These are phyloP conservation scores for Persicaria maculosa DNA, from an alignment of 148 eudicot genomes.

Conservation along the genomic window DNA sequence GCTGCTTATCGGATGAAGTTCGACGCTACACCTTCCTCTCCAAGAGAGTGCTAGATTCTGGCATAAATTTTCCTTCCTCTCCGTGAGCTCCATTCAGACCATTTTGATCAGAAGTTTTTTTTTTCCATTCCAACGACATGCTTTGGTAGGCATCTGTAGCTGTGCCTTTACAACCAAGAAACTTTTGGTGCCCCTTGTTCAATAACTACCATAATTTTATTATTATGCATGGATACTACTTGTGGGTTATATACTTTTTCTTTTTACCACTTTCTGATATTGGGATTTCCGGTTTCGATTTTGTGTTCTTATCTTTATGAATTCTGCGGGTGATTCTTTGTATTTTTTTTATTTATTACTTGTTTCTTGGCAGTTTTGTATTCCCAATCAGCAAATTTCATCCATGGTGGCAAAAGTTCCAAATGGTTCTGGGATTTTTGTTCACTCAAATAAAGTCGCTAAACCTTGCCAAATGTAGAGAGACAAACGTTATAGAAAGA, in stretches of 20 bases:
- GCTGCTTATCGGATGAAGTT: slow-evolving; percentile 46
- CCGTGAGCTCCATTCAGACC: not conserved
- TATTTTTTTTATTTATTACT: too few relatives aligned
- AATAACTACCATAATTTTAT: not conserved
- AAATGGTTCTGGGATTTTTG: too few relatives aligned
- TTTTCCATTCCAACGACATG: not conserved
- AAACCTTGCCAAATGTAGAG: too few relatives aligned
- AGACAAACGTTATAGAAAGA: too few relatives aligned
- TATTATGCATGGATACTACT: not conserved
- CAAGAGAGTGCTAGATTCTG: slow-evolving; percentile 2
- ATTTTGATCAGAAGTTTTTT: not conserved
- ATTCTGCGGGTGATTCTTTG: too few relatives aligned
- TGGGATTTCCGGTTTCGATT: too few relatives aligned
- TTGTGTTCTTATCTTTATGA: too few relatives aligned
- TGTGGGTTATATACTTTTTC: not conserved
- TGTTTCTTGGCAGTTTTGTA: too few relatives aligned
- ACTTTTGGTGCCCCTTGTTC: not conserved
- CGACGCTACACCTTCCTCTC: not conserved
- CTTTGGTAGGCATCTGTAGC: not conserved
- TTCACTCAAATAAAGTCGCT: too few relatives aligned
- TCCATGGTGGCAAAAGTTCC: too few relatives aligned
- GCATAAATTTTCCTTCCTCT: not conserved
- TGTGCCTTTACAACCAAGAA: not conserved
- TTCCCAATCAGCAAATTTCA: too few relatives aligned
- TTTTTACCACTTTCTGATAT: not conserved